phyloP scores from a whole-genome alignment of 306 rosid species.

The Lagenaria siceraria region DNA sequence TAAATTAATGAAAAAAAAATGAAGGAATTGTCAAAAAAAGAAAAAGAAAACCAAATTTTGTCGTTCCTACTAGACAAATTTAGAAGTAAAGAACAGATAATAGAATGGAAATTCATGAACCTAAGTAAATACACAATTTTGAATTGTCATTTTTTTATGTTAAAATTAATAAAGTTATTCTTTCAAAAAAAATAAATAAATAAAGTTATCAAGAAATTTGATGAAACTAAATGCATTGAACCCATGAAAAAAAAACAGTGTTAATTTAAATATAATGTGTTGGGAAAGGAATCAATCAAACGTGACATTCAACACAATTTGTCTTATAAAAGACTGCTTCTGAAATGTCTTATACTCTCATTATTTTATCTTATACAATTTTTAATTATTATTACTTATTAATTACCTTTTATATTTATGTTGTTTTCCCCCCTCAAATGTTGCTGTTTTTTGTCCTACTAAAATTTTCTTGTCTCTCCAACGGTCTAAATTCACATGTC shows the following conservation, averaged over 20 bases:
- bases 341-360: background rate
- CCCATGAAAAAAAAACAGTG: background rate
- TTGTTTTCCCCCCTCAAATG: background rate
- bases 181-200: too few species aligned
- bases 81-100: background rate
- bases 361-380: background rate
- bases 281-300: background rate
- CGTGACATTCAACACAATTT: background rate
- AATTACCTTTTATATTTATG: background rate
- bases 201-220: background rate
- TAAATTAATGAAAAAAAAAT: too few species aligned
- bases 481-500: slow-evolving; percentile 9
- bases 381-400: background rate
- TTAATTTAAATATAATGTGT: background rate
- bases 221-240: slow-evolving; percentile 1
- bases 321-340: background rate
- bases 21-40: too few species aligned
- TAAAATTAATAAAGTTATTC: background rate
- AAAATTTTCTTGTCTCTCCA: background rate
- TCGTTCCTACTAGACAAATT: background rate
- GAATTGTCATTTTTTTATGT: background rate
- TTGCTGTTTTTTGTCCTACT: background rate
- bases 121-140: background rate
- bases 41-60: too few species aligned
- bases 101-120: background rate